Evolutionary conservation across 1,284 basidiomycete genomes (phyloP).

Genomic region (Boletus smithii): DNA sequence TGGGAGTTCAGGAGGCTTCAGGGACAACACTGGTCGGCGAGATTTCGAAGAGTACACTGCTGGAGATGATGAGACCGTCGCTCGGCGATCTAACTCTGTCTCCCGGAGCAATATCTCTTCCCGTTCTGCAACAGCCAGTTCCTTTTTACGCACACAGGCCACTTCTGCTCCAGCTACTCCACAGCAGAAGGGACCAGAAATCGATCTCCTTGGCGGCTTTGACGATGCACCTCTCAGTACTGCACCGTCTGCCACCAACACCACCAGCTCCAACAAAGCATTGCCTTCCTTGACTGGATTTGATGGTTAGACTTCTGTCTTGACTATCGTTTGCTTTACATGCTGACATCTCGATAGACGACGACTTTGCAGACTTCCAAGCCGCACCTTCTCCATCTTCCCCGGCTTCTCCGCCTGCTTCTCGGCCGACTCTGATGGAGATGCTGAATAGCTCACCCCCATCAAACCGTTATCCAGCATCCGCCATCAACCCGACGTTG

Average conservation of each 20-base stretch:
- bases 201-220: slow-evolving; percentile 76
- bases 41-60: slow-evolving; percentile 95
- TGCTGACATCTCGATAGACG: slow-evolving; percentile 45
- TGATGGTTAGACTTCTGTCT: slow-evolving; percentile 14
- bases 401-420: slow-evolving; percentile 31
- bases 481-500: slow-evolving; percentile 15
- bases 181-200: slow-evolving; percentile 48
- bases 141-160: slow-evolving; percentile 27
- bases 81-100: slow-evolving; percentile 39
- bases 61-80: slow-evolving; percentile 79
- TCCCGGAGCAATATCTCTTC: slow-evolving; percentile 23
- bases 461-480: slow-evolving; percentile 19
- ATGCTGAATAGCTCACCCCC: slow-evolving; percentile 42
- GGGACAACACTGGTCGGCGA: slow-evolving; percentile 52
- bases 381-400: slow-evolving; percentile 56
- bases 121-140: slow-evolving; percentile 17
- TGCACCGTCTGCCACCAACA: slow-evolving; percentile 28
- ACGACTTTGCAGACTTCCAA: slow-evolving; percentile 93
- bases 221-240: slow-evolving; percentile 49
- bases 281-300: slow-evolving; percentile 44
- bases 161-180: slow-evolving; percentile 44
- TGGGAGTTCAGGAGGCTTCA: slow-evolving; percentile 53
- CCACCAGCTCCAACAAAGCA: slow-evolving; percentile 53
- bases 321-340: not conserved
- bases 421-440: slow-evolving; percentile 52